Conservation (phyloP, 129 eudicot species). For the Centaurea solstitialis region DNA sequence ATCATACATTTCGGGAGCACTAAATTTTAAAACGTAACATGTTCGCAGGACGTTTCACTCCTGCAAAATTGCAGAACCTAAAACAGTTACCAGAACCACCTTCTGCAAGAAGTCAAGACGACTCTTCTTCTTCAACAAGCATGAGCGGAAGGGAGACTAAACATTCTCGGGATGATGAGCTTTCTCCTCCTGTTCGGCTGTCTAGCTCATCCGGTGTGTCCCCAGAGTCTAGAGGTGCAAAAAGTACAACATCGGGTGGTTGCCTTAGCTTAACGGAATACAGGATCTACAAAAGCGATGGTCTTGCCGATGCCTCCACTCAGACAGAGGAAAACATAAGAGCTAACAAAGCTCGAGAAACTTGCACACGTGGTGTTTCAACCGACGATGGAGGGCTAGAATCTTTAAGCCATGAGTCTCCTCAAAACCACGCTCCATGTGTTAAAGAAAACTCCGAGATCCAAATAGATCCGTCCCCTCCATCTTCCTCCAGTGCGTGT, state of each 20-base stretch:
- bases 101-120: slow-evolving; percentile 71
- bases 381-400: slow-evolving; percentile 61
- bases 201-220: slow-evolving; percentile 66
- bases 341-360: slow-evolving; percentile 37
- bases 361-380: slow-evolving; percentile 85
- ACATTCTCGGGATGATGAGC: slow-evolving; percentile 69
- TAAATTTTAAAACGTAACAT: background rate
- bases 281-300: slow-evolving; percentile 68
- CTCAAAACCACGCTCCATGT: slow-evolving; percentile 19
- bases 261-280: slow-evolving; percentile 76
- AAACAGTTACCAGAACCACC: slow-evolving; percentile 78
- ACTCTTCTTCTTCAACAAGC: slow-evolving; percentile 77
- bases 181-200: slow-evolving; percentile 67
- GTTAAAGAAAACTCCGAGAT: slow-evolving; percentile 46
- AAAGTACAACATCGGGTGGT: slow-evolving; percentile 54
- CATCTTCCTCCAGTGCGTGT: slow-evolving; percentile 65
- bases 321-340: slow-evolving; percentile 69
- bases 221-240: slow-evolving; percentile 62
- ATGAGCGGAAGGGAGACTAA: slow-evolving; percentile 62
- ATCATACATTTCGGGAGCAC: slow-evolving; percentile 13
- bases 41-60: slow-evolving; percentile 58
- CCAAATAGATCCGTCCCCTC: slow-evolving; percentile 54
- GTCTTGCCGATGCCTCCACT: slow-evolving; percentile 87
- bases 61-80: slow-evolving; percentile 50
- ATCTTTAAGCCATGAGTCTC: slow-evolving; percentile 24